Base-by-base conservation (phyloP, 495 filamentous ascomycete species). In the Sphaerosporella brunnea region DNA sequence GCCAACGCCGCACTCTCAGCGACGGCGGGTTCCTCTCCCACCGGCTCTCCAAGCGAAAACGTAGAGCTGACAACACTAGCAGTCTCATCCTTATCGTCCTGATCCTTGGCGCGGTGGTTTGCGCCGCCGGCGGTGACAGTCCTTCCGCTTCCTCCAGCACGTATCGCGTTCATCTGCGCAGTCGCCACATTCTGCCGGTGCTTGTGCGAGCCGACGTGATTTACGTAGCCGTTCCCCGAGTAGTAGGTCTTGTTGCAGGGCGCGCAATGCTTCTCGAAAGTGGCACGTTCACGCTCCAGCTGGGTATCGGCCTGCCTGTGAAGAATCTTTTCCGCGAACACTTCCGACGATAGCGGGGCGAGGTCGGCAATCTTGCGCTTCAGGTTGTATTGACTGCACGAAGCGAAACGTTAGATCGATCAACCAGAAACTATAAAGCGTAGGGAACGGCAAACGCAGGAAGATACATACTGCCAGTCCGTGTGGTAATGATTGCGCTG, bases 271-370 rank as follows among this genome's bases (percentile, higher is more conserved):
- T 78, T 87, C 60, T 94, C 84, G 60, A 84, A 97, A 2, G 84
- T 77, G 16, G 87, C 92, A 66, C 82, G 84, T 43, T 85, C 82
- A 36, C 84, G 85, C 42, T 85, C 82, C 10, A 84, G 81, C 11
- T 74, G 79, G 4, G 85, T 78, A 3, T 74, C 74, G 23, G 84
- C 84, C 59, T 93, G 83, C 47, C 84, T 86, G 52, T 82, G 82
- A n/a, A 96, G 69, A 28, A 96, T 92, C 65, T 95, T 96, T 53
- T 97, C 90, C 57, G 84, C 83, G 65, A 97, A 97, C 4, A 80
- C 69, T 62, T 96, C 88, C 28, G 88, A 88, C 11, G 86, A 76
- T 19, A 97, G 80, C 0, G 90, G 92, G 16, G 90, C 87, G 4
- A 97, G 70, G 10, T 83, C 81, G 18, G 88, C 85, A 52, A 97